A percentile compares a stretch with the other conserved stretches of the same genome.
These are phyloP conservation scores for Neonectria ditissima DNA, from an alignment of 2,329 filamentous ascomycete genomes.

Conservation along the genomic window DNA sequence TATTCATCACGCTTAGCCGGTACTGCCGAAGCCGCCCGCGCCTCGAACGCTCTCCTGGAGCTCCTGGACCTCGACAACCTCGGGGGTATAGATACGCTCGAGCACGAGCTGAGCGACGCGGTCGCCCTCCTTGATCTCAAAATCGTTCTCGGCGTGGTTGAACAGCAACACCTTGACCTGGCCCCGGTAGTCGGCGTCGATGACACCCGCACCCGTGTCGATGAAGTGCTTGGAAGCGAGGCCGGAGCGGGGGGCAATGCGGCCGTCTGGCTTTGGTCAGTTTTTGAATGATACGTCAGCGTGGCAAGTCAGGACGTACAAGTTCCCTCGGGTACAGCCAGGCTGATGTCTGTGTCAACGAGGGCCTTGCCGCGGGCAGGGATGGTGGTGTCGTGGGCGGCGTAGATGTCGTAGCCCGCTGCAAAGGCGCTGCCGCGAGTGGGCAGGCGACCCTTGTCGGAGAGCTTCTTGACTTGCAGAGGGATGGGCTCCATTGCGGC, in stretches of 20 bases:
- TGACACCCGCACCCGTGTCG: constrained; percentile 94
- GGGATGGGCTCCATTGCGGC: constrained; percentile 59
- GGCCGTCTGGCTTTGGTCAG: constrained; percentile 74
- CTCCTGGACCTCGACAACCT: constrained; percentile 88
- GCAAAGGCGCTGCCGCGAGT: constrained; percentile 91
- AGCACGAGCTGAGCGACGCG: constrained; percentile 93
- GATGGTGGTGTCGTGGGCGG: constrained; percentile 77
- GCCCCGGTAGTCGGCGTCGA: constrained; percentile 96
- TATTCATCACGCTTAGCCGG: constrained; percentile 60
- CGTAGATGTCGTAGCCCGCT: constrained; percentile 95
- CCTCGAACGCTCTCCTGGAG: constrained; percentile 92
- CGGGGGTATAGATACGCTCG: constrained; percentile 93
- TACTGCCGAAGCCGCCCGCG: constrained; percentile 92
- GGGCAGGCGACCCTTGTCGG: constrained; percentile 80
- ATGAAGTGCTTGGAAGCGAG: constrained; percentile 95
- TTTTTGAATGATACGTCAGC: not conserved
- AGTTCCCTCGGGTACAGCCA: constrained; percentile 90
- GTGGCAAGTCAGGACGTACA: constrained; percentile 67
- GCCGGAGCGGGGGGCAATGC: constrained; percentile 90
- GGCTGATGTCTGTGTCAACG: constrained; percentile 90
- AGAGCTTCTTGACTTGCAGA: constrained; percentile 89
- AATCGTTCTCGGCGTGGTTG: constrained; percentile 88
- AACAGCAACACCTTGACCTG: constrained; percentile 95
- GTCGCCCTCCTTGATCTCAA: constrained; percentile 85
- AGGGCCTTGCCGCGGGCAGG: constrained; percentile 86